Evolutionary conservation across 2,329 filamentous ascomycete species (phyloP).

Genomic region (Massarina eburnea): DNA sequence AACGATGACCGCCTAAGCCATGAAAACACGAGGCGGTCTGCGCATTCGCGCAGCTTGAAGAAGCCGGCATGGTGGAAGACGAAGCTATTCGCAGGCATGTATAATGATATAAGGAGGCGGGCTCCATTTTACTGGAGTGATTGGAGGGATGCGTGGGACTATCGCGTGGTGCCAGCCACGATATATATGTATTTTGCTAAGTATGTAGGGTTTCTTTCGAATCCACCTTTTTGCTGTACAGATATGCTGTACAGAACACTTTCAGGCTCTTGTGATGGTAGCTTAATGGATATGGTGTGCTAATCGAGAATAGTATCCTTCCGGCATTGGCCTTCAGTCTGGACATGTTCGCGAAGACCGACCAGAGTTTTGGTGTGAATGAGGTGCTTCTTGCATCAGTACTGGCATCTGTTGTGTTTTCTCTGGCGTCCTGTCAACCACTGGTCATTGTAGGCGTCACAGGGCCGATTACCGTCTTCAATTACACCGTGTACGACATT

Average conservation of each 20-base stretch:
- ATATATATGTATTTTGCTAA: conserved; percentile 96
- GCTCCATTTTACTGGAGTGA: conserved; percentile 79
- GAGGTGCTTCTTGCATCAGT: conserved; percentile 87
- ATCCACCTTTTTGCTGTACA: neutral
- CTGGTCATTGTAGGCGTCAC: conserved; percentile 90
- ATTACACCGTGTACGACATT: conserved; percentile 92
- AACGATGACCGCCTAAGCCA: conserved; percentile 14
- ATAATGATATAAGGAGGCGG: conserved; percentile 73
- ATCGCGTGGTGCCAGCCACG: conserved; percentile 82
- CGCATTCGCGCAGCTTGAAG: conserved; percentile 14
- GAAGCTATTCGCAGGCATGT: conserved; percentile 74
- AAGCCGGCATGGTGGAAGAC: conserved; percentile 69
- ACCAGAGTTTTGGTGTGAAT: conserved; percentile 84
- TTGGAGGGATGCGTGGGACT: conserved; percentile 87
- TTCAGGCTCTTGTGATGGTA: neutral
- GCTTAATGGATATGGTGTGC: neutral
- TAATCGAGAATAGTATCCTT: conserved; percentile 63
- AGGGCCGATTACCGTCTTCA: conserved; percentile 89
- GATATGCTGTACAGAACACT: neutral
- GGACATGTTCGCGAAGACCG: conserved; percentile 89
- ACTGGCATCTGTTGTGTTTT: conserved; percentile 78
- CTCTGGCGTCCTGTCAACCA: conserved; percentile 77
- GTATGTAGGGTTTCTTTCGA: conserved; percentile 51
- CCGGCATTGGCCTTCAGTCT: conserved; percentile 86
- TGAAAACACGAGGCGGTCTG: conserved; percentile 18